Conservation (phyloP, 2,329 filamentous ascomycete genomes). For the Shiraia sp. region DNA sequence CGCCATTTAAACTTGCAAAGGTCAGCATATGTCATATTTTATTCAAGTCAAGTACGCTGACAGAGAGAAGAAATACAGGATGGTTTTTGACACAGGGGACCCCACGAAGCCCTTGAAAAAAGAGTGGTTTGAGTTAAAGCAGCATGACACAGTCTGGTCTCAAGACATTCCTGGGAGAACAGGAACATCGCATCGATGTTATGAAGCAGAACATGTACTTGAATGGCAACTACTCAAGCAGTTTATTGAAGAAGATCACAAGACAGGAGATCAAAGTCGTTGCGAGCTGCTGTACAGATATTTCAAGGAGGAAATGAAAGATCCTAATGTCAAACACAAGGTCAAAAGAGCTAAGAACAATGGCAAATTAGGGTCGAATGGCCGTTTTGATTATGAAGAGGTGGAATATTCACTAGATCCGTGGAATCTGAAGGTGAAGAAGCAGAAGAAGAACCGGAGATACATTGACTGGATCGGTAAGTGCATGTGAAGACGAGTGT, state of each 20-base stretch:
- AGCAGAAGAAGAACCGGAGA: not conserved
- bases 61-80: not conserved
- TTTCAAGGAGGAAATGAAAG: slow-evolving; percentile 1
- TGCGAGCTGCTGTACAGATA: slow-evolving; percentile 1
- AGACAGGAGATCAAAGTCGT: not conserved
- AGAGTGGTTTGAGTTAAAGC: slow-evolving; percentile 7
- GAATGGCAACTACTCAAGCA: slow-evolving; percentile 4
- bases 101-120: slow-evolving; percentile 3
- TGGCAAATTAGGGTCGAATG: slow-evolving; percentile 1
- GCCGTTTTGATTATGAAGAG: slow-evolving; percentile 5
- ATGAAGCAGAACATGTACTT: slow-evolving; percentile 7
- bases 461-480: slow-evolving; percentile 6
- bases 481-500: too few species aligned
- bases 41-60: not conserved
- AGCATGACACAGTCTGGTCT: slow-evolving; percentile 1
- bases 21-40: too few species aligned
- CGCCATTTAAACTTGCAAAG: not conserved
- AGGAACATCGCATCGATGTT: slow-evolving; percentile 2
- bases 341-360: slow-evolving; percentile 5
- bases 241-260: slow-evolving; percentile 4
- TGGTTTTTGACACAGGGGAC: slow-evolving; percentile 6
- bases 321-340: not conserved
- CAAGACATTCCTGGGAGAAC: not conserved
- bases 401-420: not conserved
- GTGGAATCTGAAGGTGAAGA: not conserved